These are phyloP conservation scores for Talaromyces sp. DNA, from an alignment of 2,329 filamentous ascomycete species.

Conservation along the genomic window DNA sequence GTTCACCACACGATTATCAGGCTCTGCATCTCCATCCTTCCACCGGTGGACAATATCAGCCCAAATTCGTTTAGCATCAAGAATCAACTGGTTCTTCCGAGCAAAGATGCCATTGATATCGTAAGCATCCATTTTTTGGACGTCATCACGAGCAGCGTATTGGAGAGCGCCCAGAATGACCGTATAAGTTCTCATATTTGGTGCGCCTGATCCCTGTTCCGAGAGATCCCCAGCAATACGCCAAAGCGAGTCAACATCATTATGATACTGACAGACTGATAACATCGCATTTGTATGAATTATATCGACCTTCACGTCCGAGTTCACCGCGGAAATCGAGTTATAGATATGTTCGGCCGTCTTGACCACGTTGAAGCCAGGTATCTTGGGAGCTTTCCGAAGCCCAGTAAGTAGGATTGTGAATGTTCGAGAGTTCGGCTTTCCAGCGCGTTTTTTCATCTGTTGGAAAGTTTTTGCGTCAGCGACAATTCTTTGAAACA, in stretches of 20 bases:
- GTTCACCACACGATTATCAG: slow-evolving; percentile 79
- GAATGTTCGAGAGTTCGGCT: slow-evolving; percentile 80
- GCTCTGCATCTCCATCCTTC: slow-evolving; percentile 66
- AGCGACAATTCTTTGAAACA: slow-evolving; percentile 1
- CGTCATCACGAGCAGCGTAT: slow-evolving; percentile 42
- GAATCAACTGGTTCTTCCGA: slow-evolving; percentile 50
- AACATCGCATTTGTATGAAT: slow-evolving; percentile 90
- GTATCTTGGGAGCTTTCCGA: slow-evolving; percentile 53
- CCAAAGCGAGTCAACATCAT: slow-evolving; percentile 80
- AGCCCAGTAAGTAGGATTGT: slow-evolving; percentile 81
- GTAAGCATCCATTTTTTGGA: slow-evolving; percentile 34
- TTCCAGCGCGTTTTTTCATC: slow-evolving; percentile 93
- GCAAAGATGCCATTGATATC: slow-evolving; percentile 29
- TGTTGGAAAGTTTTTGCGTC: slow-evolving; percentile 35
- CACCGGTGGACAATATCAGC: slow-evolving; percentile 76
- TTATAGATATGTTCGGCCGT: slow-evolving; percentile 76
- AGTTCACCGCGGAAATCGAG: slow-evolving; percentile 66
- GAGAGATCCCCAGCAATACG: slow-evolving; percentile 73
- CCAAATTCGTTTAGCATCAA: slow-evolving; percentile 77
- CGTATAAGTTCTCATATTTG: slow-evolving; percentile 75
- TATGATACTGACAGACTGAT: slow-evolving; percentile 73
- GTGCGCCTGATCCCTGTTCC: slow-evolving; percentile 61
- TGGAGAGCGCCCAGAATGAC: slow-evolving; percentile 79
- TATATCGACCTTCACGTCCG: slow-evolving; percentile 69
- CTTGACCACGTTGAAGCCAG: slow-evolving; percentile 45